Conservation (phyloP, 306 rosid species). For the Quercus ilex region DNA sequence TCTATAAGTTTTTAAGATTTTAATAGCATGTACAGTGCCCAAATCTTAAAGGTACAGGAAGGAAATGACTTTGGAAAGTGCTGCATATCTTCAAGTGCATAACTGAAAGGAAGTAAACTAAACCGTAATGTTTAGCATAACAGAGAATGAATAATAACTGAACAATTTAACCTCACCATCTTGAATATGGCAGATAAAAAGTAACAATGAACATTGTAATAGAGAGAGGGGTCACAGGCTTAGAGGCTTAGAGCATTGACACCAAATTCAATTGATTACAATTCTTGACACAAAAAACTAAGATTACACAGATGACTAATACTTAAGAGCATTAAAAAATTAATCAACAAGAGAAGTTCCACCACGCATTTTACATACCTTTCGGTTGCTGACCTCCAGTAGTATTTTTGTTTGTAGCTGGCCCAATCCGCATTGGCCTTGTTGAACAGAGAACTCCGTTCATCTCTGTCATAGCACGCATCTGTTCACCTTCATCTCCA, state of each 20-base stretch:
- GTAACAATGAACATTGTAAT: background rate
- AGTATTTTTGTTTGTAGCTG: slow-evolving; percentile 78
- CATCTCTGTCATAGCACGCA: slow-evolving; percentile 93
- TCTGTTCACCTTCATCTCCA: slow-evolving; percentile 78
- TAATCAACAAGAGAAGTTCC: background rate
- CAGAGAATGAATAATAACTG: slow-evolving; percentile 13
- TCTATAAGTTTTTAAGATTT: slow-evolving; percentile 61
- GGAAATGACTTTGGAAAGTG: slow-evolving; percentile 44
- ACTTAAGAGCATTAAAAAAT: background rate
- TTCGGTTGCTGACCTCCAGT: slow-evolving; percentile 56
- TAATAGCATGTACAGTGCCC: slow-evolving; percentile 51
- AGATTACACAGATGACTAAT: background rate
- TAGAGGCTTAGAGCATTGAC: background rate
- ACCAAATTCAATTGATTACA: background rate
- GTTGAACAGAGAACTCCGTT: slow-evolving; percentile 82
- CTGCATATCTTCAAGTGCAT: slow-evolving; percentile 48
- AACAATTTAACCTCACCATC: background rate
- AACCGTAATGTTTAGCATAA: slow-evolving; percentile 14
- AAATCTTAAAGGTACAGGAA: slow-evolving; percentile 52
- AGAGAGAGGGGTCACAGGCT: background rate
- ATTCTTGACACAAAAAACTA: background rate
- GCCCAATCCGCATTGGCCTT: slow-evolving; percentile 95
- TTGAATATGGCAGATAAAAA: background rate
- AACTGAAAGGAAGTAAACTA: slow-evolving; percentile 41
- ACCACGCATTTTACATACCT: slow-evolving; percentile 40